Conservation (phyloP, 495 filamentous ascomycete species). For the Aspergillus saccharolyticus region DNA sequence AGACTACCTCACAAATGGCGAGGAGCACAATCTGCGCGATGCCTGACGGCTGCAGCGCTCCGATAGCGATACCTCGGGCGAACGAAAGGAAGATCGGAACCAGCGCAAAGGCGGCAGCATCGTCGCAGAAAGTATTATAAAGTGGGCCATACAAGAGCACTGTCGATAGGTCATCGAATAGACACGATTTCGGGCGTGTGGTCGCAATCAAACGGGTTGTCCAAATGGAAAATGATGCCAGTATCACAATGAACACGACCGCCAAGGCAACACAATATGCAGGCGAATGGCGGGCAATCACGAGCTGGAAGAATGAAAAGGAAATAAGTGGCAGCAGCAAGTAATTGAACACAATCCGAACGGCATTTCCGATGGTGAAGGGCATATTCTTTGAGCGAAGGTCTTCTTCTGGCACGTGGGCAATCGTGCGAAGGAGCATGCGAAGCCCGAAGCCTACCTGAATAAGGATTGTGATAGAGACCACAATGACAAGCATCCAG, state of each 20-base stretch:
- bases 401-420: slow-evolving; percentile 74
- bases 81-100: slow-evolving; percentile 80
- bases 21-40: slow-evolving; percentile 88
- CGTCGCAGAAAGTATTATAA: slow-evolving; percentile 95
- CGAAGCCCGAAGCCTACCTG: slow-evolving; percentile 72
- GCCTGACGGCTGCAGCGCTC: slow-evolving; percentile 86
- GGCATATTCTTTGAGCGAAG: slow-evolving; percentile 86
- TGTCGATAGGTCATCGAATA: slow-evolving; percentile 90
- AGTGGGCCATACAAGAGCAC: slow-evolving; percentile 87
- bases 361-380: slow-evolving; percentile 82
- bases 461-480: slow-evolving; percentile 58
- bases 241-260: slow-evolving; percentile 62
- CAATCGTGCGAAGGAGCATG: slow-evolving; percentile 67
- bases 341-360: slow-evolving; percentile 87
- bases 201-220: slow-evolving; percentile 71
- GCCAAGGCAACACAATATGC: slow-evolving; percentile 66
- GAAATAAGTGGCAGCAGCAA: slow-evolving; percentile 83
- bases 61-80: slow-evolving; percentile 82
- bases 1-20: slow-evolving; percentile 89
- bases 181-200: slow-evolving; percentile 73
- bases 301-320: slow-evolving; percentile 83
- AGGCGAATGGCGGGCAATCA: slow-evolving; percentile 63
- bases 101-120: slow-evolving; percentile 81
- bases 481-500: slow-evolving; percentile 75
- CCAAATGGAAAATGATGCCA: slow-evolving; percentile 72